Conservation (phyloP, 148 eudicot species). For the Fallopia convolvulus region DNA sequence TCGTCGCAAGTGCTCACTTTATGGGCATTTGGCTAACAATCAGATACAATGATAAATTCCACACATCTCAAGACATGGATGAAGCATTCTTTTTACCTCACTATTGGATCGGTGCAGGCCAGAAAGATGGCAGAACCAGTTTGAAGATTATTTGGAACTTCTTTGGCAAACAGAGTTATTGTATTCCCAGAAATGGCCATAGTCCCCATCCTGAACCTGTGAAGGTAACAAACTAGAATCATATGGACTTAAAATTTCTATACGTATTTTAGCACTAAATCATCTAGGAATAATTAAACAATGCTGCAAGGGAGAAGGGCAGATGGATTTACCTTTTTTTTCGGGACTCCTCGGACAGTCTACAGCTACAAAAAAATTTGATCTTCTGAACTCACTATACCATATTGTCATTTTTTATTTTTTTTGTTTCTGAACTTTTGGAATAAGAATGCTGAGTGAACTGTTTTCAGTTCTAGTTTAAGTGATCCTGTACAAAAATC, state of each 20-base stretch:
- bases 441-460: background rate
- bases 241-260: too few relatives aligned
- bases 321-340: background rate
- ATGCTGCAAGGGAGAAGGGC: background rate
- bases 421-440: background rate
- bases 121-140: background rate
- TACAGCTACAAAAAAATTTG: background rate
- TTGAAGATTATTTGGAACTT: background rate
- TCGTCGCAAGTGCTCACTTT: background rate
- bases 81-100: background rate
- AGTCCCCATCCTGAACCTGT: background rate
- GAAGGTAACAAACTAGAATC: too few relatives aligned
- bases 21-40: background rate
- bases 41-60: background rate
- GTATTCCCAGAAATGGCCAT: background rate
- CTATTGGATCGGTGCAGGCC: background rate
- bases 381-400: background rate
- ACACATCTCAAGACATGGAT: background rate
- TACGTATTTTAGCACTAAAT: too few relatives aligned
- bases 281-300: background rate
- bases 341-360: background rate
- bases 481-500: background rate
- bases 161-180: background rate
- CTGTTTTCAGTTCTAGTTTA: background rate
- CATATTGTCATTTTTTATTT: background rate